Conservation (phyloP, 73 alveolate species). For the Stentor coeruleus region DNA sequence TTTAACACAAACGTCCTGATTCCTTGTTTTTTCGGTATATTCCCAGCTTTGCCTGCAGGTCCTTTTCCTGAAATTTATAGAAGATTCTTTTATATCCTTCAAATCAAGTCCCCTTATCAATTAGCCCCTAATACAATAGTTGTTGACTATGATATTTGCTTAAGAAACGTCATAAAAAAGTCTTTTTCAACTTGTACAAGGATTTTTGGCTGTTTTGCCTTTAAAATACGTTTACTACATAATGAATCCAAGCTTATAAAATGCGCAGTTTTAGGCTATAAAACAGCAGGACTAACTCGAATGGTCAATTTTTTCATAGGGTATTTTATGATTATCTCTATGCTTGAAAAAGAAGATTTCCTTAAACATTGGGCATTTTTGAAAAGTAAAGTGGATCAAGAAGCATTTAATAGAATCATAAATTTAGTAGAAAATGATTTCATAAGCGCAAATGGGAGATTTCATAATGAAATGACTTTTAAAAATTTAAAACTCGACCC, state of each 20-base stretch:
- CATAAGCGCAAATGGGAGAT: neutral
- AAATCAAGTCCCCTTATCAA: neutral
- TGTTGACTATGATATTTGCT: neutral
- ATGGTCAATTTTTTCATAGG: neutral
- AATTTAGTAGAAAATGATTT: neutral
- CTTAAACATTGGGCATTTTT: neutral
- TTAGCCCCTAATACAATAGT: neutral
- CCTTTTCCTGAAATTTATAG: slow-evolving; percentile 6
- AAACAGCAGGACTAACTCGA: slow-evolving; percentile 2
- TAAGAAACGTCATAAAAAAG: neutral
- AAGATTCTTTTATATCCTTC: slow-evolving; percentile 1
- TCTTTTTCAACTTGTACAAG: slow-evolving; percentile 1
- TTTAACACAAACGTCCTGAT: neutral
- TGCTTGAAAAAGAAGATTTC: neutral
- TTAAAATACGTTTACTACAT: neutral
- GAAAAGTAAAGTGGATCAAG: neutral
- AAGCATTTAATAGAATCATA: slow-evolving; percentile 5
- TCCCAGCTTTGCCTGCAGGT: neutral
- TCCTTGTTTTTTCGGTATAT: slow-evolving; percentile 21
- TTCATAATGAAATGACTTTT: neutral
- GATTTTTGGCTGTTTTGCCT: neutral
- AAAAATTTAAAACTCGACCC: neutral
- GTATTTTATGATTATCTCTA: neutral
- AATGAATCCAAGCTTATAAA: slow-evolving; percentile 16
- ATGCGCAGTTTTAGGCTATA: neutral